Base-by-base conservation (phyloP, 768 basidiomycete genomes). In the Mycena polygramma region DNA sequence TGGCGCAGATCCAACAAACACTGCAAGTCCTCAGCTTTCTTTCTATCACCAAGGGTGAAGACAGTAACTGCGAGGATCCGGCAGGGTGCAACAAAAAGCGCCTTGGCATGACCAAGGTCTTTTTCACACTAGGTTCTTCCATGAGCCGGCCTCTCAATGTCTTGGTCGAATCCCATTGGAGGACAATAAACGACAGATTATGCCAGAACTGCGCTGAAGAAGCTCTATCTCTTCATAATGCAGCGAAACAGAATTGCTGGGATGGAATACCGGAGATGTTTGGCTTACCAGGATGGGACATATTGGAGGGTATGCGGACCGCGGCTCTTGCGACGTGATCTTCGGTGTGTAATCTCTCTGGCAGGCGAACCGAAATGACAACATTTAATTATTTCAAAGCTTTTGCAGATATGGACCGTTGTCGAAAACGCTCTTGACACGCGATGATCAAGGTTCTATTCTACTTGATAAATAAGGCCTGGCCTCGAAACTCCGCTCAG, bases 271-370 rank as follows among this genome's bases (percentile, higher is more conserved):
- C 64, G 0, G 11, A 15, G 1, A 13, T 65, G 7, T 57, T 65
- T 24, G 64, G 26, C 17, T 45, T 65, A 9, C 64, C 64, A 14
- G 35, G 37, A 3, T 65, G 64, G 64, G 35, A 1, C 17, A 19
- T 13, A 4, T 30, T 65, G 30, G 41, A 57, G 26, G 19, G 45
- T 22, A 36, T 65, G 64, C 64, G 64, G n/a, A 13, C 37, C 7
- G 20, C 22, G 24, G 41, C 55, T 57, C 19, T 65, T 4, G 35
- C 35, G 54, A 6, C 30, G 6, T 30, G 30, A 30, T 30, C 30
- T 6, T 6, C 6, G 30, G 30, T 30, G 30, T 30, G 30, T 30
- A 30, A 30, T 6, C 6, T 30, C 30, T 6, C 30, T 30, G n/a
- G n/a, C n/a, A n/a, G n/a, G n/a, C n/a, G n/a, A n/a, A n/a, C n/a